phyloP scores from a whole-genome alignment of 441 rosid genomes.

The Populus hybrid region DNA sequence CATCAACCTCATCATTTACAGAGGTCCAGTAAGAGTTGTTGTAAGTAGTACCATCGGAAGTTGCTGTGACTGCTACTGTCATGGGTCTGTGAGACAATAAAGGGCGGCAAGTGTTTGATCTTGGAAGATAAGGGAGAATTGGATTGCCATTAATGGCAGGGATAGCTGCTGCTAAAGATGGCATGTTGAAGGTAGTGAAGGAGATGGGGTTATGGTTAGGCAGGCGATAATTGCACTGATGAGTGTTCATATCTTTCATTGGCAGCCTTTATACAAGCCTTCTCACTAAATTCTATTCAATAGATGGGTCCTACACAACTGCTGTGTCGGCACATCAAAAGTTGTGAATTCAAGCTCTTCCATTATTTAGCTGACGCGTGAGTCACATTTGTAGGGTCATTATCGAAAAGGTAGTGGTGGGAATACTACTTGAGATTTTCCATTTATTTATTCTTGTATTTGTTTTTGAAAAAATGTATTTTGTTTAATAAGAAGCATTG shows the following conservation, averaged over 20 bases:
- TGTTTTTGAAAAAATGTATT: too few relatives aligned
- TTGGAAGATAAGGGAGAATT: neutral
- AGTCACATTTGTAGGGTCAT: too few relatives aligned
- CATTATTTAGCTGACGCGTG: too few relatives aligned
- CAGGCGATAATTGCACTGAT: neutral
- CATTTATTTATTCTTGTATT: too few relatives aligned
- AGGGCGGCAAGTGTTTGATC: slow-evolving; percentile 11
- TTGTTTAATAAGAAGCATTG: too few relatives aligned
- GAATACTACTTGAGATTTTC: too few relatives aligned
- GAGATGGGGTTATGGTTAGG: fast-evolving
- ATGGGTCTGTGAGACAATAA: neutral
- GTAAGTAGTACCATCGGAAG: neutral
- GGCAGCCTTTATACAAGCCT: too few relatives aligned
- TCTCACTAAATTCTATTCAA: too few relatives aligned
- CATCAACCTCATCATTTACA: slow-evolving; percentile 30
- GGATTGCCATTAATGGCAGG: slow-evolving; percentile 18
- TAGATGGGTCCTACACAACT: too few relatives aligned
- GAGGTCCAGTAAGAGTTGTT: slow-evolving; percentile 30
- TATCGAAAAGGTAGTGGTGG: too few relatives aligned
- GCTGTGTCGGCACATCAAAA: too few relatives aligned
- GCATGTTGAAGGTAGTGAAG: neutral
- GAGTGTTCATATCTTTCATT: neutral
- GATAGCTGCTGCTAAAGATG: slow-evolving; percentile 17
- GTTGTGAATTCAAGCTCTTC: too few relatives aligned
- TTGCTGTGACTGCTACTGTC: slow-evolving; percentile 7